phyloP scores from a whole-genome alignment of 768 basidiomycete species.

The Phylloporus rhodoxanthus region DNA sequence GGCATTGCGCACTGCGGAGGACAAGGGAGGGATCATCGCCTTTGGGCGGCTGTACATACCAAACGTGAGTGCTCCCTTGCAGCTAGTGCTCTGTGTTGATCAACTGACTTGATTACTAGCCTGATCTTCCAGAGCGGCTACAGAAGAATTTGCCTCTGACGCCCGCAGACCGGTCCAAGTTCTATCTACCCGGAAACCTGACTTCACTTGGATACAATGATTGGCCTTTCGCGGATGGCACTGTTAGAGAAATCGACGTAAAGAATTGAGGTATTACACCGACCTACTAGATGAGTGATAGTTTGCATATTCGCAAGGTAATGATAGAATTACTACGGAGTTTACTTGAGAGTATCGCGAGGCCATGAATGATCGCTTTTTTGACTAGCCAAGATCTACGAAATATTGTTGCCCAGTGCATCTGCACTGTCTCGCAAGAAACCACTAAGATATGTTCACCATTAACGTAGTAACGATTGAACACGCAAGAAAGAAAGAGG shows the following conservation, averaged over 20 bases:
- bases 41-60: constrained; percentile 23
- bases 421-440: too few species aligned
- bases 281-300: background rate
- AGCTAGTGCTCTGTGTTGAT: background rate
- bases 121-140: constrained; percentile 26
- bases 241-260: background rate
- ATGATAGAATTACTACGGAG: too few species aligned
- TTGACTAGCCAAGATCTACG: too few species aligned
- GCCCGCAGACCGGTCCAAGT: constrained; percentile 16
- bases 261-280: background rate
- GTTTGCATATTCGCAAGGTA: too few species aligned
- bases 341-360: too few species aligned
- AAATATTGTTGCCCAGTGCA: too few species aligned
- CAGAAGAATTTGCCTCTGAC: constrained; percentile 15
- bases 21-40: constrained; percentile 12
- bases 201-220: constrained; percentile 27
- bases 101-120: constrained; percentile 11
- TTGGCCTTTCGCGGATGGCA: constrained; percentile 17
- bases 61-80: background rate
- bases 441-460: too few species aligned
- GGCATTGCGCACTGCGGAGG: background rate
- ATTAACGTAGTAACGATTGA: too few species aligned
- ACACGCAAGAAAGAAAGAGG: too few species aligned
- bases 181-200: constrained; percentile 22
- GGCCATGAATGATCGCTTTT: too few species aligned